Percentiles rank a stretch among this genome's conserved stretches.
These are phyloP conservation scores for Ustilago esculenta DNA, from an alignment of 1,284 basidiomycete genomes.

Conservation along the genomic window DNA sequence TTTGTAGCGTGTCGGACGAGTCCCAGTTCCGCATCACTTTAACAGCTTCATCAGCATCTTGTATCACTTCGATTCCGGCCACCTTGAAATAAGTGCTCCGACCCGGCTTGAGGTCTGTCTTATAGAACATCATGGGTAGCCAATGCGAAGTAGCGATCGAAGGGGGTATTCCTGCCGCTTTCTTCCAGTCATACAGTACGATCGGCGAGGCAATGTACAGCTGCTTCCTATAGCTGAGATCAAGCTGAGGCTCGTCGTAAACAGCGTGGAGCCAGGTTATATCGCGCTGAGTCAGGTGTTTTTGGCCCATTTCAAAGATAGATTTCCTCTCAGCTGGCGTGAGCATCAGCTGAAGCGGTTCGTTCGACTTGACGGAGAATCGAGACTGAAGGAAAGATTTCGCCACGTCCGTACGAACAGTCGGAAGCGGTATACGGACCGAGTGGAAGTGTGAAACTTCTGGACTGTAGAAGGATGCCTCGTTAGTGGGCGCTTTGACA, in stretches of 20 bases:
- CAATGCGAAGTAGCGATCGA: neutral
- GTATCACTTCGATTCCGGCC: slow-evolving; percentile 17
- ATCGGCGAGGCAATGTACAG: slow-evolving; percentile 15
- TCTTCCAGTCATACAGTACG: neutral
- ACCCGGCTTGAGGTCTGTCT: neutral
- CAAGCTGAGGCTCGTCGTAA: slow-evolving; percentile 15
- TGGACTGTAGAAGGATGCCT: no score
- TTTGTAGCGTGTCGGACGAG: neutral
- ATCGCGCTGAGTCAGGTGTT: neutral
- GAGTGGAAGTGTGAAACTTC: neutral
- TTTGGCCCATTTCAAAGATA: neutral
- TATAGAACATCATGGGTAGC: slow-evolving; percentile 15
- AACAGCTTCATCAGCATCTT: slow-evolving; percentile 2
- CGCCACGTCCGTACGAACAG: slow-evolving; percentile 3
- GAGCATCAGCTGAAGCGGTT: neutral
- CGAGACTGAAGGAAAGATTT: neutral
- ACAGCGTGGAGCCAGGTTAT: slow-evolving; percentile 4
- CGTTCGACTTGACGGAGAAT: neutral
- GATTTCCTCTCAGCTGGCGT: neutral
- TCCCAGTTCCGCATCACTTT: neutral
- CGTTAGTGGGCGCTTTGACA: neutral
- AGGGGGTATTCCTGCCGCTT: neutral
- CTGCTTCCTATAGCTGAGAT: slow-evolving; percentile 6
- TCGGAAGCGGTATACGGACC: neutral
- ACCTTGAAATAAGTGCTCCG: neutral